Conservation (phyloP, 345 rosid genomes). For the Clausena lansium region DNA sequence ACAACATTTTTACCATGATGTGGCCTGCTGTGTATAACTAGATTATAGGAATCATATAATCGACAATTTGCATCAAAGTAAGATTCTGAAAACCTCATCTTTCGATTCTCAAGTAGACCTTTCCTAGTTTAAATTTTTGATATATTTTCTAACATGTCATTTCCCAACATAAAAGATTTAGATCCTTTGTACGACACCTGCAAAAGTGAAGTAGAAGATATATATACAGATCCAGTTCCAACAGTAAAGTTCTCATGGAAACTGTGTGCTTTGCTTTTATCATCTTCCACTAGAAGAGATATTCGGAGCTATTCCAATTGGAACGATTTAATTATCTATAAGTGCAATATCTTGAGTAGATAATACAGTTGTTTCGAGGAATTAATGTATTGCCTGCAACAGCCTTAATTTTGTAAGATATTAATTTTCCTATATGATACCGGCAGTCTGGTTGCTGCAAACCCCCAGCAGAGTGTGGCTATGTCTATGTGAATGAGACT, state of each 20-base stretch:
- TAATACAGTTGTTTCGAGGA: neutral
- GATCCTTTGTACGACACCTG: neutral
- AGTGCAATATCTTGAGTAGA: neutral
- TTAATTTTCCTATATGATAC: constrained; percentile 1
- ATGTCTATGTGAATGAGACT: constrained; percentile 68
- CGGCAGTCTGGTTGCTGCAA: constrained; percentile 94
- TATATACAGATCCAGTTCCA: neutral
- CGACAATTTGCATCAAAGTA: neutral
- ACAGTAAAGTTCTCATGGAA: neutral
- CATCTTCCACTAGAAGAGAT: neutral
- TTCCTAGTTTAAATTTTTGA: neutral
- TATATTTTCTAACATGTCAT: neutral
- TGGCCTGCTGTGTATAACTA: neutral
- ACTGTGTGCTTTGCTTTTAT: neutral
- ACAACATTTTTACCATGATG: neutral
- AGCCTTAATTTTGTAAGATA: neutral
- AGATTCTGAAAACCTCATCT: neutral
- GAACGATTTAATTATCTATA: neutral
- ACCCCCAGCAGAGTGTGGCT: constrained; percentile 86
- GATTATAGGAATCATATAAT: neutral
- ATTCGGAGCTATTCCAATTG: neutral
- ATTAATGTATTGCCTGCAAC: neutral
- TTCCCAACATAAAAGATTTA: neutral
- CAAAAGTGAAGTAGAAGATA: neutral
- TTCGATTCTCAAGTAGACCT: neutral